phyloP scores from a whole-genome alignment of 257 asterid species.

The Cynanchum wilfordii region DNA sequence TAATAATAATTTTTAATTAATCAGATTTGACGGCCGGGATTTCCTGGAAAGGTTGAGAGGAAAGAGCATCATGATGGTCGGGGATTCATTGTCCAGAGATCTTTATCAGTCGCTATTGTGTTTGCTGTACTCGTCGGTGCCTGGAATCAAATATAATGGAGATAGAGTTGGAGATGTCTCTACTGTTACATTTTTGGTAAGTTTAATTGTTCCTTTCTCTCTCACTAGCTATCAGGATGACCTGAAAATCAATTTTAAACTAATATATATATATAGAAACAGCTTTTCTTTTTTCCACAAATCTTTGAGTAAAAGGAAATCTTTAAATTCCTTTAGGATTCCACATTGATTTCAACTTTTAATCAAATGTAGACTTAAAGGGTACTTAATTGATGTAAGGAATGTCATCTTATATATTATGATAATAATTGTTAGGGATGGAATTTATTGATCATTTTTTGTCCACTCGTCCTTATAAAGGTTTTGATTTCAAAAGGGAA shows the following conservation, averaged over 20 bases:
- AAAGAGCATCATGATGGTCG: slow-evolving; percentile 66
- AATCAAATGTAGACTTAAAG: not conserved
- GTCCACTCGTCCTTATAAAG: not conserved
- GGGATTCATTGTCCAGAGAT: slow-evolving; percentile 67
- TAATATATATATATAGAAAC: not conserved
- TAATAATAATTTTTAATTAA: not conserved
- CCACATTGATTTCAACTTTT: not conserved
- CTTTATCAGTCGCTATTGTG: slow-evolving; percentile 60
- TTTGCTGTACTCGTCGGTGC: slow-evolving; percentile 49
- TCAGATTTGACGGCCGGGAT: slow-evolving; percentile 53
- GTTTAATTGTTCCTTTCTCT: not conserved
- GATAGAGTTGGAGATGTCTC: slow-evolving; percentile 30
- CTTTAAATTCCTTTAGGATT: not conserved
- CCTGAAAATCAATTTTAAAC: not conserved
- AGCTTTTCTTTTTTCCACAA: not conserved
- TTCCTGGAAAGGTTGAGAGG: slow-evolving; percentile 45
- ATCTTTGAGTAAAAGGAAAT: not conserved
- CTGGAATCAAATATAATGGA: slow-evolving; percentile 25
- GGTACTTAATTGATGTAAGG: not conserved
- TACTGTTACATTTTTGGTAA: slow-evolving; percentile 37
- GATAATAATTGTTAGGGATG: too few relatives aligned
- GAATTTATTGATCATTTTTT: not conserved
- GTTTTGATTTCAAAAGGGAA: not conserved
- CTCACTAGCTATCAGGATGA: not conserved
- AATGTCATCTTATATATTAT: not conserved